phyloP scores from a whole-genome alignment of 768 basidiomycete species.

The Leucogyrophana mollusca region DNA sequence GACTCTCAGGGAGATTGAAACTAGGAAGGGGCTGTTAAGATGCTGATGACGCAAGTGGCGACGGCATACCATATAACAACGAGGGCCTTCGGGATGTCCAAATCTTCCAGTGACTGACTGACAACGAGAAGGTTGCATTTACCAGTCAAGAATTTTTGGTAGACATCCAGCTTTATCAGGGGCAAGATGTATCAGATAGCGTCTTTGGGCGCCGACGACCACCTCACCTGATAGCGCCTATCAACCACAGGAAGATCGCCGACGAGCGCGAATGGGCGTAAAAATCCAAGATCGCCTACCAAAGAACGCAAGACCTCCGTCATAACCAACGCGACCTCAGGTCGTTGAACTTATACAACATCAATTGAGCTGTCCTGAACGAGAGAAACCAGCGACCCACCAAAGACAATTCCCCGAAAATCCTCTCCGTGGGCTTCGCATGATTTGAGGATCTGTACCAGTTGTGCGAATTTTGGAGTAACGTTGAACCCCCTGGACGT shows the following conservation, averaged over 20 bases:
- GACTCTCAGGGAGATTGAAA: constrained; percentile 62
- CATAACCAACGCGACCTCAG: constrained; percentile 55
- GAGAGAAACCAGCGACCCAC: constrained; percentile 32
- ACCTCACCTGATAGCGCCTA: constrained; percentile 30
- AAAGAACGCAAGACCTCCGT: constrained; percentile 56
- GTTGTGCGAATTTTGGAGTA: constrained; percentile 60
- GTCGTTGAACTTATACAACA: constrained; percentile 48
- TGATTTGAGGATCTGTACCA: constrained; percentile 58
- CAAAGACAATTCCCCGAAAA: constrained; percentile 68
- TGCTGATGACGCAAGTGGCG: constrained; percentile 2
- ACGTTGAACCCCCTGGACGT: constrained; percentile 64
- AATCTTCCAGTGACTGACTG: constrained; percentile 57
- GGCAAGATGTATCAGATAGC: constrained; percentile 3
- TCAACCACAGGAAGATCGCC: constrained; percentile 35
- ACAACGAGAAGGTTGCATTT: constrained; percentile 63
- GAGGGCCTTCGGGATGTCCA: constrained; percentile 56
- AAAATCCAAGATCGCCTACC: constrained; percentile 47
- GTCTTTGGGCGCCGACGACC: neutral
- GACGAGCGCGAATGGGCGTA: constrained; percentile 53
- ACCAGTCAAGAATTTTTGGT: constrained; percentile 51
- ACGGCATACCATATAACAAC: constrained; percentile 54
- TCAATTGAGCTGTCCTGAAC: constrained; percentile 11
- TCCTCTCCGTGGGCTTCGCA: constrained; percentile 50
- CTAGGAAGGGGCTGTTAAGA: constrained; percentile 31
- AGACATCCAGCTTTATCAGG: constrained; percentile 42